Conservation (phyloP, 768 basidiomycete genomes). For the Termitomyces heimii region DNA sequence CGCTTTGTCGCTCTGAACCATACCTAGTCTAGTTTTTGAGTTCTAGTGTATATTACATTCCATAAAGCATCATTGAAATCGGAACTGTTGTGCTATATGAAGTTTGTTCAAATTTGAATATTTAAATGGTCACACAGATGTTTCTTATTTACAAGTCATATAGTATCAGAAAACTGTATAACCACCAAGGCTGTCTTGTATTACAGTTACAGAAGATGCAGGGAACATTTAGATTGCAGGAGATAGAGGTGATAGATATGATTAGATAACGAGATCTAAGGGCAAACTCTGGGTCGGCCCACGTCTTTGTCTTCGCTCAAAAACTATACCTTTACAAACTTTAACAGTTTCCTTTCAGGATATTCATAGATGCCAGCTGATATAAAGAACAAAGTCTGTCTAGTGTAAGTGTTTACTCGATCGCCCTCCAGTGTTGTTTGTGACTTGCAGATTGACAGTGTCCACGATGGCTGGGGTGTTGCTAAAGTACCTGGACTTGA, state of each 20-base stretch:
- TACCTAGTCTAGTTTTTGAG: background rate
- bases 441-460: slow-evolving; percentile 33
- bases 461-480: slow-evolving; percentile 97
- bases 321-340: background rate
- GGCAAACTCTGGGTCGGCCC: background rate
- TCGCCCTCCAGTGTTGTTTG: background rate
- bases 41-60: background rate
- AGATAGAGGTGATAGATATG: background rate
- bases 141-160: no score
- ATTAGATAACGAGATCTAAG: slow-evolving; percentile 1
- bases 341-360: background rate
- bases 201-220: no score
- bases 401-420: slow-evolving; percentile 54
- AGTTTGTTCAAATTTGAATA: no score
- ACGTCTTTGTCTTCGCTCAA: background rate
- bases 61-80: background rate
- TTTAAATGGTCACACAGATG: no score
- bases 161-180: no score
- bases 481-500: slow-evolving; percentile 60
- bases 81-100: background rate
- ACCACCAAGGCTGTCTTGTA: no score
- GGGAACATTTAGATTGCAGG: no score
- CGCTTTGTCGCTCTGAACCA: background rate
- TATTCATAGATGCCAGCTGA: slow-evolving; percentile 18
- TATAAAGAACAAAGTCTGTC: slow-evolving; percentile 85